Conservation (phyloP, 176 grass and related monocot genomes). For the Bromus sterilis region DNA sequence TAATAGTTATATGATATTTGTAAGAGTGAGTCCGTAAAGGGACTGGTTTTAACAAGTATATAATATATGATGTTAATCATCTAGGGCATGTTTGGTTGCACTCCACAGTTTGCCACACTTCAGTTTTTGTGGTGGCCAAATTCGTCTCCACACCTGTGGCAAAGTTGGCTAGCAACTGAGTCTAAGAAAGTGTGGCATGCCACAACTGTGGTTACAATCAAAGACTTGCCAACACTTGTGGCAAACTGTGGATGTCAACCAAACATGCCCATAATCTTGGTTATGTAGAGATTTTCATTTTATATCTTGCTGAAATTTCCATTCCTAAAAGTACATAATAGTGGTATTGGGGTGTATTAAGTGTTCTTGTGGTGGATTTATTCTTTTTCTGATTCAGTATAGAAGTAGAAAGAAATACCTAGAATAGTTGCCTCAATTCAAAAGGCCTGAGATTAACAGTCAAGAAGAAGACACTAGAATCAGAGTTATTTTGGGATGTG, state of each 20-base stretch:
- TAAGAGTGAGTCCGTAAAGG: not conserved
- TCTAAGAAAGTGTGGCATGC: too few species aligned
- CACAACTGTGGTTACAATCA: too few species aligned
- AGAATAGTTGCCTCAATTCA: not conserved
- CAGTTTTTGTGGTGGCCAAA: too few species aligned
- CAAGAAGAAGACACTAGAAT: not conserved
- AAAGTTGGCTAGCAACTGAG: too few species aligned
- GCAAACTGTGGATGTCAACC: too few species aligned
- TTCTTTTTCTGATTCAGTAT: too few species aligned
- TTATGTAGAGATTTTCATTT: not conserved
- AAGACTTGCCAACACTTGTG: too few species aligned
- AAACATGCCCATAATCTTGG: not conserved
- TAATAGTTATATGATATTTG: not conserved
- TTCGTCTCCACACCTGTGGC: too few species aligned
- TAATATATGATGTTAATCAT: not conserved
- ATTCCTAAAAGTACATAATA: not conserved
- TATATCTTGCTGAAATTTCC: not conserved
- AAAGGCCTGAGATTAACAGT: not conserved
- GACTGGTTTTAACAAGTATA: not conserved
- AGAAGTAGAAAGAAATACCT: not conserved
- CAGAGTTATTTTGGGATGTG: not conserved
- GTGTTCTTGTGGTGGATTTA: not conserved
- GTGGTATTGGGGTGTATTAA: not conserved
- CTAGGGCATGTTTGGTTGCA: too few species aligned
- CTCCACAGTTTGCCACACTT: too few species aligned